A percentile compares a stretch with the other conserved stretches of the same genome.
These are phyloP conservation scores for Pinus taeda DNA, from an alignment of 75 land plant genomes.

Conservation along the genomic window DNA sequence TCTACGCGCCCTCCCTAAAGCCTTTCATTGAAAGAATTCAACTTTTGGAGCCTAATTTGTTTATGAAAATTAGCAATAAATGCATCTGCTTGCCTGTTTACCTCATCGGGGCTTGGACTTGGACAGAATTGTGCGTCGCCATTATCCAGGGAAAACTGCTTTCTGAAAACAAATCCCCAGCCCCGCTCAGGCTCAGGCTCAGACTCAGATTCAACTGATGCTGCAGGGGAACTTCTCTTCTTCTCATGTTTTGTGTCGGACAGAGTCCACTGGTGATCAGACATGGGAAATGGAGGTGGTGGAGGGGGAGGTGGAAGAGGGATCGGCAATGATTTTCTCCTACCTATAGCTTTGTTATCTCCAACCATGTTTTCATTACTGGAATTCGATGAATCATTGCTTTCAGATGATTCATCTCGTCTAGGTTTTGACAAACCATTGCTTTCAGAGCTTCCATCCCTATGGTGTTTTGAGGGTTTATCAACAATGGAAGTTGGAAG, in stretches of 20 bases:
- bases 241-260: background rate
- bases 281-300: background rate
- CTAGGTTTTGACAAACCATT: background rate
- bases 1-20: background rate
- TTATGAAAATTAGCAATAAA: background rate
- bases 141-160: background rate
- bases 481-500: background rate
- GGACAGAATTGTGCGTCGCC: background rate
- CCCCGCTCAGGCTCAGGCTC: background rate
- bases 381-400: background rate
- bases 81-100: background rate
- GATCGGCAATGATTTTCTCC: background rate
- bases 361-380: background rate
- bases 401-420: background rate
- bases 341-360: background rate
- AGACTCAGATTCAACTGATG: background rate
- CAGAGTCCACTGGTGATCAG: background rate
- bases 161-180: slow-evolving; percentile 2
- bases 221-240: background rate
- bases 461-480: background rate
- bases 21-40: background rate
- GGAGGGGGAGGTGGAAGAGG: slow-evolving; percentile 2
- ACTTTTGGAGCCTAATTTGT: background rate
- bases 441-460: background rate
- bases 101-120: background rate